These are phyloP conservation scores for Prinsepia uniflora DNA, from an alignment of 306 rosid genomes.

Conservation along the genomic window DNA sequence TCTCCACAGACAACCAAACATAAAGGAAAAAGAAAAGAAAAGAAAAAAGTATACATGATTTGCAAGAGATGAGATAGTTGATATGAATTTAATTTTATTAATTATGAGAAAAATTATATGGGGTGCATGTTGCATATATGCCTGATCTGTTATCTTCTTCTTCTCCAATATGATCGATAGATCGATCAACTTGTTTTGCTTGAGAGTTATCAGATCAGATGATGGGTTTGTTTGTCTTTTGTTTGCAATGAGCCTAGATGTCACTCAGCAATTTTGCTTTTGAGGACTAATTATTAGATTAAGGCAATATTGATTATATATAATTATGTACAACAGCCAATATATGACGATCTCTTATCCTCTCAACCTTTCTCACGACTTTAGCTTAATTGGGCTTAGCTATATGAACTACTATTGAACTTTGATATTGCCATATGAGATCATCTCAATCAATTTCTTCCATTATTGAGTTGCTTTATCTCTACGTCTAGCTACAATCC, in stretches of 20 bases:
- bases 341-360: conserved; percentile 13
- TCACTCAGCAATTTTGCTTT: neutral
- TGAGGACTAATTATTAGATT: conserved; percentile 8
- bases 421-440: neutral
- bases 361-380: neutral
- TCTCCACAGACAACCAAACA: neutral
- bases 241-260: neutral
- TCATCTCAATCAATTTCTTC: neutral
- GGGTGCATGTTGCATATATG: conserved; percentile 1
- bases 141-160: neutral
- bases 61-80: neutral
- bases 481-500: neutral
- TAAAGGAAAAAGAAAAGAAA: too few species aligned
- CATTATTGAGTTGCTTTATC: neutral
- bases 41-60: neutral
- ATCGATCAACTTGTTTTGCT: neutral
- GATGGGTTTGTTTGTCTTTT: conserved; percentile 2
- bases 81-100: neutral
- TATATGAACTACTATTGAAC: neutral
- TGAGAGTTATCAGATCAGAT: conserved; percentile 8
- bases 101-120: neutral
- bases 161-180: too few species aligned
- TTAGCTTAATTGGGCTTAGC: neutral
- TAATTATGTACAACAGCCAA: neutral
- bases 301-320: neutral